phyloP scores from a whole-genome alignment of 768 basidiomycete genomes.

The Pleurotus platypus region DNA sequence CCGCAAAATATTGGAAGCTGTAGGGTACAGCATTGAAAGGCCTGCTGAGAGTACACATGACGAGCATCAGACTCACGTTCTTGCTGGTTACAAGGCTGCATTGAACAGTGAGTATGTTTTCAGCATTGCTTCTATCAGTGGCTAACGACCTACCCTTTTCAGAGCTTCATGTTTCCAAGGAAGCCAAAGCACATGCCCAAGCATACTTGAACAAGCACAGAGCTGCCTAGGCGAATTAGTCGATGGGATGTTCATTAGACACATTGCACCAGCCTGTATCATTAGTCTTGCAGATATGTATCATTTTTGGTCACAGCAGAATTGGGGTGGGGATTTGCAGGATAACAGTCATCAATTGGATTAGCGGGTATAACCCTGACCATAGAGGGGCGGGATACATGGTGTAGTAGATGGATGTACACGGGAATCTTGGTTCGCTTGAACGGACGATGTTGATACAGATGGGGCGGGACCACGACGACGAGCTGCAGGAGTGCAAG shows the following conservation, averaged over 20 bases:
- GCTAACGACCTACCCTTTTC: neutral
- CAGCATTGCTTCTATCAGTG: neutral
- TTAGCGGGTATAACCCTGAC: no score
- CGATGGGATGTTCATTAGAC: no score
- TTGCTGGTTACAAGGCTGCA: conserved; percentile 57
- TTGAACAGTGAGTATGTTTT: conserved; percentile 34
- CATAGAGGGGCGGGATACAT: neutral
- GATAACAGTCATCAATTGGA: no score
- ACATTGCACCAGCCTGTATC: no score
- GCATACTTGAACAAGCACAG: conserved; percentile 31
- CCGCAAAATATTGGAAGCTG: conserved; percentile 45
- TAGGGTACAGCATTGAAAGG: conserved; percentile 30
- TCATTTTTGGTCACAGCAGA: no score
- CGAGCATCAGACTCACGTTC: conserved; percentile 42
- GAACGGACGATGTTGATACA: neutral
- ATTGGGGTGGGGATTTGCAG: no score
- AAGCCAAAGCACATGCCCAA: conserved; percentile 45
- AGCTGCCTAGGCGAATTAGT: neutral
- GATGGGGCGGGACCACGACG: neutral
- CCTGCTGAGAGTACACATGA: conserved; percentile 20
- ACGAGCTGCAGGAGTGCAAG: neutral
- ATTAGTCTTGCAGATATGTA: no score
- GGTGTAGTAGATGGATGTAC: neutral
- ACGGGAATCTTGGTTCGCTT: neutral
- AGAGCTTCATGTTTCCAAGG: conserved; percentile 47